These are phyloP conservation scores for Arachis stenosperma DNA, from an alignment of 306 rosid genomes.

Conservation along the genomic window DNA sequence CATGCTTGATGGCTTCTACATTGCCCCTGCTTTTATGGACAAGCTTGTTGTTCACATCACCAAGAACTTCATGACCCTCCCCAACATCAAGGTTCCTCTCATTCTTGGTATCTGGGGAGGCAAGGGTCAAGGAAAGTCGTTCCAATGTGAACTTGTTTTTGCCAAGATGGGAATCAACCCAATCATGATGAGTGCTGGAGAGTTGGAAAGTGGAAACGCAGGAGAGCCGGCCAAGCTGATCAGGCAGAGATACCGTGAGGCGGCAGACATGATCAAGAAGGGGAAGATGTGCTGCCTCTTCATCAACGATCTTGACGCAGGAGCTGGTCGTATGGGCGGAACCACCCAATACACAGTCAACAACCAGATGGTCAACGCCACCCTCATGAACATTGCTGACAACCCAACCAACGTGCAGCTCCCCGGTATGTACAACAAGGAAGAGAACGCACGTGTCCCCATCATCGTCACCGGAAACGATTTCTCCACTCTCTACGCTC, in stretches of 20 bases:
- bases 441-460: constrained; percentile 89
- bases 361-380: constrained; percentile 98
- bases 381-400: constrained; percentile 98
- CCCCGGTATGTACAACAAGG: constrained; percentile 99
- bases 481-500: constrained; percentile 91
- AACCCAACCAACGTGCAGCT: constrained; percentile 94
- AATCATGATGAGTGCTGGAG: constrained; percentile 99
- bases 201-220: constrained; percentile 93
- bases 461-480: constrained; percentile 94
- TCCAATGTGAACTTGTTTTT: constrained; percentile 95
- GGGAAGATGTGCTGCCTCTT: constrained; percentile 89
- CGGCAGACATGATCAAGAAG: constrained; percentile 79
- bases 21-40: constrained; percentile 96
- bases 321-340: constrained; percentile 95
- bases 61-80: constrained; percentile 83
- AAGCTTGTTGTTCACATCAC: constrained; percentile 91
- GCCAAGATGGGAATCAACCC: constrained; percentile 97
- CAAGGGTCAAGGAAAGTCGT: constrained; percentile 96
- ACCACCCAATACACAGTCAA: constrained; percentile 97
- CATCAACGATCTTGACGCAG: constrained; percentile 99
- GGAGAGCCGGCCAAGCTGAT: constrained; percentile 97
- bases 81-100: constrained; percentile 95
- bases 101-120: constrained; percentile 98
- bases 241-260: constrained; percentile 97
- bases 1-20: constrained; percentile 73